phyloP scores from a whole-genome alignment of 2,329 filamentous ascomycete genomes.

The Colletotrichum somersetense region DNA sequence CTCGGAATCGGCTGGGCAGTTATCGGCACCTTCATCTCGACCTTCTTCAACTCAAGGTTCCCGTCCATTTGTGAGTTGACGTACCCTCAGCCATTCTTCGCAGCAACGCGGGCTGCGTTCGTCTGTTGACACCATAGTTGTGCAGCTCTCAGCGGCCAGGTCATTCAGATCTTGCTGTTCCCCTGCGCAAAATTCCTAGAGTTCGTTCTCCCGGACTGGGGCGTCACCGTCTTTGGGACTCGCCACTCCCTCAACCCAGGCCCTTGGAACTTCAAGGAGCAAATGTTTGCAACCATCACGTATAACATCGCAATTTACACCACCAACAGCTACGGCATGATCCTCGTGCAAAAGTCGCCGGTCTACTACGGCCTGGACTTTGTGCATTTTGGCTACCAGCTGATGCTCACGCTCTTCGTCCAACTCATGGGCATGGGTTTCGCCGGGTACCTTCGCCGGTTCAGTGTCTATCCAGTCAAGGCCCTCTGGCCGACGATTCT shows the following conservation, averaged over 20 bases:
- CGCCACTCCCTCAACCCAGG: slow-evolving; percentile 55
- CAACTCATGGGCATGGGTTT: slow-evolving; percentile 60
- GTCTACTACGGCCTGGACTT: slow-evolving; percentile 59
- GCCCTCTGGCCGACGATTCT: slow-evolving; percentile 52
- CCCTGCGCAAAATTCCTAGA: slow-evolving; percentile 61
- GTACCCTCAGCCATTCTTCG: background rate
- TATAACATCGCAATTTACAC: slow-evolving; percentile 54
- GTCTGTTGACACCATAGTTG: background rate
- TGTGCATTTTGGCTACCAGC: slow-evolving; percentile 55
- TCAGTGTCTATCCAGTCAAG: slow-evolving; percentile 53
- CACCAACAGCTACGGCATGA: slow-evolving; percentile 52
- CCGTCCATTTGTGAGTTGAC: slow-evolving; percentile 51
- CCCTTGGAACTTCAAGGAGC: slow-evolving; percentile 58
- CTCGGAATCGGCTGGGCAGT: slow-evolving; percentile 56
- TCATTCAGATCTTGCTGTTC: slow-evolving; percentile 61
- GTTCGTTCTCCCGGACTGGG: slow-evolving; percentile 58
- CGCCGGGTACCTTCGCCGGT: slow-evolving; percentile 54
- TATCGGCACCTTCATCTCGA: slow-evolving; percentile 55
- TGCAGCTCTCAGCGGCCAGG: slow-evolving; percentile 50
- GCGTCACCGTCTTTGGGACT: slow-evolving; percentile 54
- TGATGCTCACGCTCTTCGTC: slow-evolving; percentile 54
- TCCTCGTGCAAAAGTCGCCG: slow-evolving; percentile 50
- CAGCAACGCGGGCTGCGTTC: background rate
- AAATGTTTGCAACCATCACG: slow-evolving; percentile 57
- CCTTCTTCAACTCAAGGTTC: slow-evolving; percentile 57